Base-by-base conservation (phyloP, 2,329 filamentous ascomycete genomes). In the Trichoderma afroharzianum region DNA sequence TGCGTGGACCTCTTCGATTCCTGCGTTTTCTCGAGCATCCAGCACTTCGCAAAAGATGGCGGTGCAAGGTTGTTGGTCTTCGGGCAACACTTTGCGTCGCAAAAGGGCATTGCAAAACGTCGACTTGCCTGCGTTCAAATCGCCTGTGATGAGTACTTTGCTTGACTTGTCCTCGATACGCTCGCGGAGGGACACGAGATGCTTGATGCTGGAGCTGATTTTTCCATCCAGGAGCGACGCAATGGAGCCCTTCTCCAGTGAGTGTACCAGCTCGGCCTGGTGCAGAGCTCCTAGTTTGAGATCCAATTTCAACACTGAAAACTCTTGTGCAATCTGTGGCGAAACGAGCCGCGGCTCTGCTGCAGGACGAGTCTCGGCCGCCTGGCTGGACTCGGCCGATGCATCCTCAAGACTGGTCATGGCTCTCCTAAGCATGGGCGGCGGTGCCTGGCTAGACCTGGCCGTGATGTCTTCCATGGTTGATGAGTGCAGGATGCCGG, bases 91-190 rank as follows among this genome's bases (percentile, higher is more conserved):
- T 82, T 98, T 98, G 73, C 95, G 90, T 73, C 96, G 91, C 53
- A 99, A 83, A 2, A 99, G 85, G n/a, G 96, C 96, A 81, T 99
- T 99, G 84, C 96, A 99, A 77, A 99, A 99, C 1, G 96, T 99
- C 4, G 96, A 99, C 80, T 99, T 99, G 78, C 96, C 96, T 9
- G 96, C 95, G 79, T 99, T 99, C 68, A 99, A 83, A 79, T 99
- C 96, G 78, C 96, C 96, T 0, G 96, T 99, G 21, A 99, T 91
- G 71, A 99, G 83, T 1, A 99, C 96, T 81, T 99, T 99, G 82
- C 95, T 98, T 5, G 95, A 93, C 0, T 94, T 98, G 81, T 99
- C 96, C 80, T 98, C 96, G 74, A 99, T 99, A 68, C 96, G 91
- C 75, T 98, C 96, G 72, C 94, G 91, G 39, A 99, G 86, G 0